Percentiles rank a stretch among this genome's conserved stretches.
phyloP scores from a whole-genome alignment of 352 stramenopile species.

The Phytophthora europaea region DNA sequence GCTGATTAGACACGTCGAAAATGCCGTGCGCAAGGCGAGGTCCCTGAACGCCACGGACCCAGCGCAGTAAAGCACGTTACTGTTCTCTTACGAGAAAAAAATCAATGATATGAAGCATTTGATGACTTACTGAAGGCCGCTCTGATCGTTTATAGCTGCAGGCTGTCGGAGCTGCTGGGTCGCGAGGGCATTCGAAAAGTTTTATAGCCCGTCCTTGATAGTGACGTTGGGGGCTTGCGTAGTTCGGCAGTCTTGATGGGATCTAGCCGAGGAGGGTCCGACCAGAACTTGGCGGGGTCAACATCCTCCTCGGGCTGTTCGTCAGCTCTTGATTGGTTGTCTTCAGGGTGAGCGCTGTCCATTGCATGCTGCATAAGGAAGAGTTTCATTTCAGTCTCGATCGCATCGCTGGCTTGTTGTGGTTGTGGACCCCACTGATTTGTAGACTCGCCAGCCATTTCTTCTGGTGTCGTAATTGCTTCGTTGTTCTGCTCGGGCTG shows the following conservation, averaged over 20 bases:
- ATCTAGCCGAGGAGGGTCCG: conserved; percentile 59
- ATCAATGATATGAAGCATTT: conserved; percentile 2
- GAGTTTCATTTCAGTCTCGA: conserved; percentile 72
- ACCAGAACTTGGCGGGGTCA: conserved; percentile 24
- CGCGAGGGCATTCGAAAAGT: conserved; percentile 62
- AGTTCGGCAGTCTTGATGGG: conserved; percentile 57
- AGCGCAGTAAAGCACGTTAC: background rate
- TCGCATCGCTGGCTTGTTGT: conserved; percentile 42
- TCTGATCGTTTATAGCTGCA: conserved; percentile 4
- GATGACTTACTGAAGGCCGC: background rate
- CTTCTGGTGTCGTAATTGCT: conserved; percentile 1
- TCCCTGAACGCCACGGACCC: background rate
- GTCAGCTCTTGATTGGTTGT: conserved; percentile 25
- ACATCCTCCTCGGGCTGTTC: conserved; percentile 34
- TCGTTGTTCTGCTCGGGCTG: conserved; percentile 20
- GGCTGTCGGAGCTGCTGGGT: conserved; percentile 24
- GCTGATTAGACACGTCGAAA: conserved; percentile 48
- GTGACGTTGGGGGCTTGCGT: conserved; percentile 57
- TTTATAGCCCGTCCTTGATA: conserved; percentile 58
- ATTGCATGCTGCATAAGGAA: conserved; percentile 50
- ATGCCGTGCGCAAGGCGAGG: conserved; percentile 35
- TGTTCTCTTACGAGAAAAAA: background rate
- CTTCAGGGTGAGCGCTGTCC: background rate
- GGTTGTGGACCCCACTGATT: conserved; percentile 11
- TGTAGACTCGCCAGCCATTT: background rate